A percentile compares a stretch with the other conserved stretches of the same genome.
Conservation (phyloP, 1,139 yeast genomes). For the Debaryomyces udenii region DNA sequence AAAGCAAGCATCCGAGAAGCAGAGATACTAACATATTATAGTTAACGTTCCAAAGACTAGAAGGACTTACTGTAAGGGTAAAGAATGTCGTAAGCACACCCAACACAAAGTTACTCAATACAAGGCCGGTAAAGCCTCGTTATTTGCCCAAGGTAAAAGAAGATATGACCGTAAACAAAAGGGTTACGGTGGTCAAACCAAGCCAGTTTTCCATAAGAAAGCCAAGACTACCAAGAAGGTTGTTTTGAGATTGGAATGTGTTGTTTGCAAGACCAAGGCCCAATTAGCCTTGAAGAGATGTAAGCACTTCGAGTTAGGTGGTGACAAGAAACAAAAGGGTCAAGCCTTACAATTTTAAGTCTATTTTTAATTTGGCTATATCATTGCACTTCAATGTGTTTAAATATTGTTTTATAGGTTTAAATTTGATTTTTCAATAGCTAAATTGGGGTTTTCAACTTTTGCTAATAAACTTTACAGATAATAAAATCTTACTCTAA, state of each 20-base stretch:
- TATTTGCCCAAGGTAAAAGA: slow-evolving; percentile 99
- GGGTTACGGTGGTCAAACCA: slow-evolving; percentile 99
- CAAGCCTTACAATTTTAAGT: slow-evolving; percentile 92
- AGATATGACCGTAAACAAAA: slow-evolving; percentile 99
- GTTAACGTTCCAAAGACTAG: slow-evolving; percentile 99
- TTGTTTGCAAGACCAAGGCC: slow-evolving; percentile 97
- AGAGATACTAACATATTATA: slow-evolving; percentile 41
- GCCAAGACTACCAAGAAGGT: slow-evolving; percentile 99
- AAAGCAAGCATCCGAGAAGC: background rate
- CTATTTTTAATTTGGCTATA: slow-evolving; percentile 11
- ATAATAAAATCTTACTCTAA: background rate
- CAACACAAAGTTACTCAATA: slow-evolving; percentile 99
- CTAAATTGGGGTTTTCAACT: slow-evolving; percentile 10
- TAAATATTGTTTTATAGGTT: slow-evolving; percentile 13
- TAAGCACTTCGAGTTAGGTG: slow-evolving; percentile 99
- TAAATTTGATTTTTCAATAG: slow-evolving; percentile 10
- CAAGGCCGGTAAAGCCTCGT: slow-evolving; percentile 99
- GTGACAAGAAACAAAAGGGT: slow-evolving; percentile 99
- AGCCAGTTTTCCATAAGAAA: slow-evolving; percentile 99
- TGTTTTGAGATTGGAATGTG: slow-evolving; percentile 99
- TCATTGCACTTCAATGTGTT: slow-evolving; percentile 9
- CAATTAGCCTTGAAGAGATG: slow-evolving; percentile 99
- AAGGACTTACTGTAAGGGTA: slow-evolving; percentile 99
- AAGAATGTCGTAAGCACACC: slow-evolving; percentile 99
- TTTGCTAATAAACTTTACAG: slow-evolving; percentile 12